These are phyloP conservation scores for Ramalina peruviana DNA, from an alignment of 495 filamentous ascomycete genomes.

Conservation along the genomic window DNA sequence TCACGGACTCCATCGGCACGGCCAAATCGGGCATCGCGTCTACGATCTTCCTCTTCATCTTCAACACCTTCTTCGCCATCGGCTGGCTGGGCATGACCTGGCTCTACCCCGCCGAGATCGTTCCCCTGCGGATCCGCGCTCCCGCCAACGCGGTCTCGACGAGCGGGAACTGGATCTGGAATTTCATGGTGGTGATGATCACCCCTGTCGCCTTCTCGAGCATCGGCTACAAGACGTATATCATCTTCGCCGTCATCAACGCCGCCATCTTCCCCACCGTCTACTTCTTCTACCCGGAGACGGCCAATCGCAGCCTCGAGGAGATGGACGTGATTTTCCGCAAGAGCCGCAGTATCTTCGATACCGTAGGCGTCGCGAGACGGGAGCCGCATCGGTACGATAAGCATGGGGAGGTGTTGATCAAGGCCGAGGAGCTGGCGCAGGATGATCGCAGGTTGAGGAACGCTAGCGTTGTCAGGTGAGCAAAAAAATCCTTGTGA, in stretches of 20 bases:
- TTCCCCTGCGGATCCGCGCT: constrained; percentile 56
- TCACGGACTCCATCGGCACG: constrained; percentile 21
- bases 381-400: constrained; percentile 55
- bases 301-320: constrained; percentile 56
- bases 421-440: constrained; percentile 15
- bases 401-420: constrained; percentile 52
- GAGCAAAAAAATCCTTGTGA: too few species aligned
- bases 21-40: constrained; percentile 31
- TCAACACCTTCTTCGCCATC: constrained; percentile 64
- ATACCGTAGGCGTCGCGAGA: constrained; percentile 44
- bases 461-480: too few species aligned
- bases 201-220: constrained; percentile 51
- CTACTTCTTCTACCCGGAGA: constrained; percentile 69
- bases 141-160: constrained; percentile 61
- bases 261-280: constrained; percentile 54
- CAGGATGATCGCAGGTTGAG: too few species aligned
- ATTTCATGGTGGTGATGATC: constrained; percentile 54
- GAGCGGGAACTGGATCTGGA: constrained; percentile 41
- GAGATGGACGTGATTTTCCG: constrained; percentile 67
- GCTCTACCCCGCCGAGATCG: constrained; percentile 65
- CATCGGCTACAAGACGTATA: constrained; percentile 58
- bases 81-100: constrained; percentile 69
- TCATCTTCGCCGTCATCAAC: constrained; percentile 70
- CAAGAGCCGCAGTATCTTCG: constrained; percentile 41
- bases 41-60: constrained; percentile 54